Conservation (phyloP, 495 filamentous ascomycete species). For the Aspergillus nanangensis region DNA sequence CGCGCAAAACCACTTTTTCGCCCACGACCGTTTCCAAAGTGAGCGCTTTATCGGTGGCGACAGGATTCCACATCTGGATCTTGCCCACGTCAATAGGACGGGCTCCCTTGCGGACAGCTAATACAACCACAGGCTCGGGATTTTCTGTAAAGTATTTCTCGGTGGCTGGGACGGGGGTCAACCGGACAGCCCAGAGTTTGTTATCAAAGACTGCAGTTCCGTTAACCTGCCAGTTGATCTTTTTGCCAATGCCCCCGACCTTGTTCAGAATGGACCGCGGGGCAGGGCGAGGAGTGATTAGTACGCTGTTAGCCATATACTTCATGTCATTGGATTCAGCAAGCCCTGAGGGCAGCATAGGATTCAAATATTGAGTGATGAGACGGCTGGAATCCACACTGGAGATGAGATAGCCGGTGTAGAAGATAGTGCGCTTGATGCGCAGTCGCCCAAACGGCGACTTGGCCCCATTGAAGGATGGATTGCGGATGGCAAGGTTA, state of each 20-base stretch:
- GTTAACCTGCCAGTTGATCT: slow-evolving; percentile 77
- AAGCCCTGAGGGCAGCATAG: slow-evolving; percentile 38
- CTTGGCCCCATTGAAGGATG: slow-evolving; percentile 26
- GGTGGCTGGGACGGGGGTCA: slow-evolving; percentile 64
- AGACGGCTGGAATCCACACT: slow-evolving; percentile 64
- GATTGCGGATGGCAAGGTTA: slow-evolving; percentile 53
- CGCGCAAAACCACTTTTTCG: slow-evolving; percentile 76
- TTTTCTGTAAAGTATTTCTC: slow-evolving; percentile 71
- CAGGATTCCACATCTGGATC: slow-evolving; percentile 81
- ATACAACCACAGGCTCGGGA: slow-evolving; percentile 64
- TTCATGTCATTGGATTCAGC: slow-evolving; percentile 63
- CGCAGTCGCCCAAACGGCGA: slow-evolving; percentile 43
- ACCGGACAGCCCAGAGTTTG: slow-evolving; percentile 79
- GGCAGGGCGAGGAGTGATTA: slow-evolving; percentile 75
- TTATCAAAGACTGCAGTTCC: slow-evolving; percentile 70
- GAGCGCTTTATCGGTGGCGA: slow-evolving; percentile 61
- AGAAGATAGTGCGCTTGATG: slow-evolving; percentile 85
- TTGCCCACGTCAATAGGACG: slow-evolving; percentile 75
- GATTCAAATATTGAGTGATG: slow-evolving; percentile 59
- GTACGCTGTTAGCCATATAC: slow-evolving; percentile 82
- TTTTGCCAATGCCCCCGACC: slow-evolving; percentile 79
- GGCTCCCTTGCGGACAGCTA: slow-evolving; percentile 66
- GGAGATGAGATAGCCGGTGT: slow-evolving; percentile 87
- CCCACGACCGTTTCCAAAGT: slow-evolving; percentile 76
- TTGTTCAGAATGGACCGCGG: slow-evolving; percentile 65